Base-by-base conservation (phyloP, 1,284 basidiomycete species). In the Mrakiaceae sp. region DNA sequence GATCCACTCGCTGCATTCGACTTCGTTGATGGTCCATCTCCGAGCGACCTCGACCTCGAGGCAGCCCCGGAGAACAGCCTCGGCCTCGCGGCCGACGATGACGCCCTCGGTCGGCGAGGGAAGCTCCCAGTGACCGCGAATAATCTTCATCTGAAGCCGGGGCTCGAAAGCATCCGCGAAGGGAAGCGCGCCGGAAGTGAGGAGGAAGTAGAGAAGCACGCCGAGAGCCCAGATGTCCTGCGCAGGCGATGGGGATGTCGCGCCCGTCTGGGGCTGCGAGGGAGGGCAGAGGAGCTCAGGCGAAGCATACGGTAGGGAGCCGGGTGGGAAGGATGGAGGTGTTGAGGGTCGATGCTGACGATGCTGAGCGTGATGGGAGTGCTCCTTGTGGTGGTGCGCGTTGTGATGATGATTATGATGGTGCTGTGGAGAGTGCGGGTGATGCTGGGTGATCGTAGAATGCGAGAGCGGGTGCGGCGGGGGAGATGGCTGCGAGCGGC, bases 181-280 rank as follows among this genome's bases (percentile, higher is more conserved):
- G 0, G 93, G 93, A 3, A 96, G 78, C 44, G 59, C 39, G 42
- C 80, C 79, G 2, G 90, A 90, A 0, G 85, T 86, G 44, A 96
- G 79, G 3, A 96, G 79, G 4, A 87, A 84, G 71, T 91, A 90
- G 0, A 96, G 82, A 70, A 95, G 82, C 61, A 93, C 85, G 0
- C 93, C 93, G 2, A 95, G 77, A 0, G 93, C 92, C 93, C 93
- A 97, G 47, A 96, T 85, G 70, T 97, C 93, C 73, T 91, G 88
- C 0, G 87, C 83, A 11, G 76, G 70, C 0, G 70, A 73, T 27
- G 27, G 27, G 27, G 27, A 27, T 27, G 27, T 27, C 27, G 27
- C 27, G 27, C 27, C 27, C 27, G 27, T 27, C 27, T 27, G 27
- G 47, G 71, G 74, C n/a, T 42, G 16, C 1, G 40, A 4, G 42